phyloP scores from a whole-genome alignment of 129 eudicot genomes.

The Apium graveolens region DNA sequence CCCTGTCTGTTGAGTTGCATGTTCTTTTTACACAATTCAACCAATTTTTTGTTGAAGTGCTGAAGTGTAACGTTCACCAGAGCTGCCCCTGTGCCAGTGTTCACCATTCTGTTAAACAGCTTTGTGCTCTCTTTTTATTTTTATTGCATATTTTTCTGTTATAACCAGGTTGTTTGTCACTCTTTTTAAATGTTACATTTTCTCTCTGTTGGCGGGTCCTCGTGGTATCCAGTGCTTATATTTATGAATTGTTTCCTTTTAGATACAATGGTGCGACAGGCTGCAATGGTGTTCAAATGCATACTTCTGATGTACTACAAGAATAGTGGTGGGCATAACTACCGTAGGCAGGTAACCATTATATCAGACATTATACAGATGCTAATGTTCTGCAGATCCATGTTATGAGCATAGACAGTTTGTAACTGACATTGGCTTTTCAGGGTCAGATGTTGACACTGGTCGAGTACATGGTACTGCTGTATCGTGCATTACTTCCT shows the following conservation, averaged over 20 bases:
- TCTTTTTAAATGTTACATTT: not conserved
- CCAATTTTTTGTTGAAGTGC: not conserved
- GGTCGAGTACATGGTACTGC: conserved; percentile 56
- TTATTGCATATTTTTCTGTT: not conserved
- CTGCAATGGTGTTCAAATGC: conserved; percentile 39
- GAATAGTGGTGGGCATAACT: conserved; percentile 38
- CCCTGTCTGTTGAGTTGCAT: not conserved
- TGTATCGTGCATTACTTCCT: conserved; percentile 66
- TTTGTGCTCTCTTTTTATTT: not conserved
- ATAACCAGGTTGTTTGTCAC: not conserved
- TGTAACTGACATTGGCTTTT: conserved; percentile 3
- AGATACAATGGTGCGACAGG: conserved; percentile 49
- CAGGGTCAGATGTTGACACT: conserved; percentile 81
- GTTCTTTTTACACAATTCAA: not conserved
- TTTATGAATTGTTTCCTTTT: not conserved
- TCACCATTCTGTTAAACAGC: not conserved
- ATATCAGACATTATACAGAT: not conserved
- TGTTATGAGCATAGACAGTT: conserved; percentile 6
- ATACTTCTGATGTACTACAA: conserved; percentile 40
- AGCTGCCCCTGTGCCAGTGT: conserved; percentile 1
- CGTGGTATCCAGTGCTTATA: conserved; percentile 1
- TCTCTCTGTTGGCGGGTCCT: not conserved
- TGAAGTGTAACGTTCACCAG: not conserved
- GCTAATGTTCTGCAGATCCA: not conserved
- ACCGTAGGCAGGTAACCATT: conserved; percentile 37